Evolutionary conservation across 257 asterid genomes (phyloP).

Genomic region (Parsonsia alboflavescens): DNA sequence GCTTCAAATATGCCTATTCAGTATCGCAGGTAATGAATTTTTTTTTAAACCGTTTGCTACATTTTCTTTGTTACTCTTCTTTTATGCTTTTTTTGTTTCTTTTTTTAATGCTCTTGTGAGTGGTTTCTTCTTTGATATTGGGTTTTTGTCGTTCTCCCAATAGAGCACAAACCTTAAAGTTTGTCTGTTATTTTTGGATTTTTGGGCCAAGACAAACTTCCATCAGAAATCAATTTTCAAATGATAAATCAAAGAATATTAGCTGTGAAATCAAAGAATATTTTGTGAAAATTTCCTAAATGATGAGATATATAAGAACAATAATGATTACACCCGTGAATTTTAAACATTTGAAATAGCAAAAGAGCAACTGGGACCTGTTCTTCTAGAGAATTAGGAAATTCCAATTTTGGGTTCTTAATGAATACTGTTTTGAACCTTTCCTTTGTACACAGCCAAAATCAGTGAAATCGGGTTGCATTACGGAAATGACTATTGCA

Average conservation of each 20-base stretch:
- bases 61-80: background rate
- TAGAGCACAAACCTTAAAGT: background rate
- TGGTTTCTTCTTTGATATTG: background rate
- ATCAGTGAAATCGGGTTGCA: background rate
- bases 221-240: slow-evolving; percentile 2
- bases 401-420: background rate
- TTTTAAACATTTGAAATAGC: background rate
- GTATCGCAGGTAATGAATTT: slow-evolving; percentile 46
- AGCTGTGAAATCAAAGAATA: too few species aligned
- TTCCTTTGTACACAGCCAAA: background rate
- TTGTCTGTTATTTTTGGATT: background rate
- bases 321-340: background rate
- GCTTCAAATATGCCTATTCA: slow-evolving; percentile 87
- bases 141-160: background rate
- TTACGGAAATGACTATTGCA: background rate
- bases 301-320: background rate
- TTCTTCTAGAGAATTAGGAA: background rate
- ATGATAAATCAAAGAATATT: background rate
- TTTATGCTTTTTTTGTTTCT: too few species aligned
- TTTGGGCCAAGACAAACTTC: background rate
- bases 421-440: background rate
- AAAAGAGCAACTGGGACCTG: background rate
- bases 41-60: too few species aligned
- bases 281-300: background rate
- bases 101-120: too few species aligned